These are phyloP conservation scores for Vairimorpha necatrix DNA, from an alignment of 371 early-diverging fungal genomes.

Conservation along the genomic window DNA sequence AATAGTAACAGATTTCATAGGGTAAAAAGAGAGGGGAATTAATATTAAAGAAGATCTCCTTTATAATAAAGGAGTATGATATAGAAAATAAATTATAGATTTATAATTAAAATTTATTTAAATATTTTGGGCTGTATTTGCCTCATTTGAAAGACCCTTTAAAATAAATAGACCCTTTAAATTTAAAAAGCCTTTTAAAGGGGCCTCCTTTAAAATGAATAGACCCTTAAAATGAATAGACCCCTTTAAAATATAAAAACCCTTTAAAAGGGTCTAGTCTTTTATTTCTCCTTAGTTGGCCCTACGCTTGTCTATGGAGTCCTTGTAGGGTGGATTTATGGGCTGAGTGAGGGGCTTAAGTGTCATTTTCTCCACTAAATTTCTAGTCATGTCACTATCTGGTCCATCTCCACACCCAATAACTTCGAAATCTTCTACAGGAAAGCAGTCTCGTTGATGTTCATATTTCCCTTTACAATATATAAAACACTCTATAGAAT, in stretches of 20 bases:
- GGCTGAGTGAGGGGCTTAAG: background rate
- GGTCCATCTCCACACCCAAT: conserved; percentile 7
- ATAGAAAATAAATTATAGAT: background rate
- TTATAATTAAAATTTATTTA: background rate
- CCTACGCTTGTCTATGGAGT: background rate
- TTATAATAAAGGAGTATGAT: background rate
- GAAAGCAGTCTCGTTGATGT: background rate
- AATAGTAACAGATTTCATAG: background rate
- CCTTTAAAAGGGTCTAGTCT: too few species aligned
- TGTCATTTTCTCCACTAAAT: background rate
- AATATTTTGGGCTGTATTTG: too few species aligned
- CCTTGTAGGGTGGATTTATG: background rate
- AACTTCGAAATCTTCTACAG: background rate
- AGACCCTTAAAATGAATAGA: too few species aligned
- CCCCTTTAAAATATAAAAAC: too few species aligned
- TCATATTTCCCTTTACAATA: background rate
- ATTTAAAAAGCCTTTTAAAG: background rate
- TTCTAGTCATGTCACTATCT: background rate
- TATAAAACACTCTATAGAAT: conserved; percentile 71
- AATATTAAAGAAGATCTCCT: background rate
- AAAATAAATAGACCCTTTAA: background rate
- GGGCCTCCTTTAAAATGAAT: too few species aligned
- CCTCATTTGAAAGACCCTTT: too few species aligned
- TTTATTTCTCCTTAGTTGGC: too few species aligned
- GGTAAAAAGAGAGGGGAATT: background rate